Conservation (phyloP, 352 stramenopile species). For the Phytopythium boreale region DNA sequence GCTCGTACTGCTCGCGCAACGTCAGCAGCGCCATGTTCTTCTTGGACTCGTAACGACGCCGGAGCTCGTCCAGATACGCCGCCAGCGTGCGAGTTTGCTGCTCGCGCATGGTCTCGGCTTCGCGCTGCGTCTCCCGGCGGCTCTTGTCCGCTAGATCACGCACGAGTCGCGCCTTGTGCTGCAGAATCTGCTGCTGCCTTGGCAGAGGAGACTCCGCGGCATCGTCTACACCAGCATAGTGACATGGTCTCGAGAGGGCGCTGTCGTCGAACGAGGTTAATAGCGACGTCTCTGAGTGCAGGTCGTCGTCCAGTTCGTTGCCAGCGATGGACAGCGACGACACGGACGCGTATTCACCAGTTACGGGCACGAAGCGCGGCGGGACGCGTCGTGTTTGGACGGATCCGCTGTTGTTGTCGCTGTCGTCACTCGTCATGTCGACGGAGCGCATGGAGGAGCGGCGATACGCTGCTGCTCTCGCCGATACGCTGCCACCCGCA, state of each 20-base stretch:
- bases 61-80: conserved; percentile 44
- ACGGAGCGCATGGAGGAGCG: not conserved
- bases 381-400: not conserved
- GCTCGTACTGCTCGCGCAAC: conserved; percentile 48
- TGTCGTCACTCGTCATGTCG: not conserved
- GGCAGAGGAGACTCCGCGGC: conserved; percentile 1
- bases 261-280: not conserved
- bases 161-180: conserved; percentile 28
- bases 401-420: not conserved
- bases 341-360: not conserved
- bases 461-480: not conserved
- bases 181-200: conserved; percentile 1
- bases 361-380: not conserved
- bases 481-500: not conserved
- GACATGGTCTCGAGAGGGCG: not conserved
- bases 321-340: not conserved
- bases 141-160: conserved; percentile 28
- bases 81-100: conserved; percentile 35
- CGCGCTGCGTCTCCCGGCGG: conserved; percentile 36
- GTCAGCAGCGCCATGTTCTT: conserved; percentile 47
- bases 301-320: not conserved
- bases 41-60: conserved; percentile 64
- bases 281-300: not conserved
- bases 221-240: not conserved
- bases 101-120: conserved; percentile 18